A percentile compares a stretch with the other conserved stretches of the same genome.
These are phyloP conservation scores for Venturia aucupariae DNA, from an alignment of 2,329 filamentous ascomycete species.

Conservation along the genomic window DNA sequence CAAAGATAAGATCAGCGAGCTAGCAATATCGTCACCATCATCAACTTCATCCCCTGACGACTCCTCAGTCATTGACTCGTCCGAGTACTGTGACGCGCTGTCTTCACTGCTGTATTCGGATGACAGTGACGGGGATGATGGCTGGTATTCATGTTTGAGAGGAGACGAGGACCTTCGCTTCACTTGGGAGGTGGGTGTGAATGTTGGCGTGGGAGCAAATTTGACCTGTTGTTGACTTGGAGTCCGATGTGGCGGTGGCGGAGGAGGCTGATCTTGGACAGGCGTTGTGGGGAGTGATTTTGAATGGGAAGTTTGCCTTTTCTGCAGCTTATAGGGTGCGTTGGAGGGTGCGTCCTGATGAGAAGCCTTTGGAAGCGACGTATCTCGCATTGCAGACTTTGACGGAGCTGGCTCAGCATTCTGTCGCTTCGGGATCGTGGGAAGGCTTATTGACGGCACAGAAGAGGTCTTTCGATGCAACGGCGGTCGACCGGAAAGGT, in stretches of 20 bases:
- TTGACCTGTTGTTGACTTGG: conserved; percentile 40
- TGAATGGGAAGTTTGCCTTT: conserved; percentile 12
- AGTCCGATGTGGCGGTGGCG: conserved; percentile 37
- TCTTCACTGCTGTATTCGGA: conserved; percentile 41
- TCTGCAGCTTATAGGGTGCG: conserved; percentile 17
- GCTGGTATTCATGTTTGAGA: conserved; percentile 92
- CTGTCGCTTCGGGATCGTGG: conserved; percentile 35
- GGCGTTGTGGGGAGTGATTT: conserved; percentile 15
- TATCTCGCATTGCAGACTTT: background rate
- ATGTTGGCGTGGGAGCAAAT: conserved; percentile 34
- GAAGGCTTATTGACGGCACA: conserved; percentile 37
- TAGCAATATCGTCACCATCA: conserved; percentile 30
- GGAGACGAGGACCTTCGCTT: conserved; percentile 78
- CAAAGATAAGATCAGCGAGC: conserved; percentile 6
- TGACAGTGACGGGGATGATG: conserved; percentile 59
- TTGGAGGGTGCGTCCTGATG: background rate
- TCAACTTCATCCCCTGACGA: conserved; percentile 51
- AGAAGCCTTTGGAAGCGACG: conserved; percentile 10
- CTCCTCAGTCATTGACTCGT: conserved; percentile 44
- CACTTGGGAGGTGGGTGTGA: conserved; percentile 39
- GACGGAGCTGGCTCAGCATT: conserved; percentile 23
- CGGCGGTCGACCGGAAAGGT: conserved; percentile 1
- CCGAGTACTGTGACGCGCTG: conserved; percentile 37
- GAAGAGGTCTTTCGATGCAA: conserved; percentile 29
- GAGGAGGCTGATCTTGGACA: conserved; percentile 17